Conservation (phyloP, 208 protist genomes). For the Leishmania major region DNA sequence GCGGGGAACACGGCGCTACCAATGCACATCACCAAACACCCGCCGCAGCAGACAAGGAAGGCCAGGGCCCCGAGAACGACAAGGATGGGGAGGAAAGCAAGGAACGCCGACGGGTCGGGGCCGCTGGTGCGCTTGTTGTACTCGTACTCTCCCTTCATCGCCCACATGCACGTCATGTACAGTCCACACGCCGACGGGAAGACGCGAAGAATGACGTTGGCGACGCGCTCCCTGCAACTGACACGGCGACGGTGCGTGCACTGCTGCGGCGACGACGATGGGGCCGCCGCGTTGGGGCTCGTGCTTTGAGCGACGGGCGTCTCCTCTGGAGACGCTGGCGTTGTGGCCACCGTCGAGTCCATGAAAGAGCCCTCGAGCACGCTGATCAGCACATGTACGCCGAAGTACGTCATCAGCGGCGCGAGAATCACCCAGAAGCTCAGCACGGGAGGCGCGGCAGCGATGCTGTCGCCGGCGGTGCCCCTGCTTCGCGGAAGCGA, state of each 20-base stretch:
- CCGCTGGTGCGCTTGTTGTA: constrained; percentile 32
- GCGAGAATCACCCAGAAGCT: constrained; percentile 67
- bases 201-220: constrained; percentile 14
- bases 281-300: background rate
- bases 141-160: constrained; percentile 49
- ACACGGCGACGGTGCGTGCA: background rate
- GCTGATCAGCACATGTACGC: constrained; percentile 7
- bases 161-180: constrained; percentile 63
- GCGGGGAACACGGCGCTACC: background rate
- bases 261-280: background rate
- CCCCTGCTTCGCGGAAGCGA: background rate
- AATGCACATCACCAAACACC: constrained; percentile 24
- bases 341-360: background rate
- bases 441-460: background rate
- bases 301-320: background rate
- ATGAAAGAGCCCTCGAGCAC: constrained; percentile 11
- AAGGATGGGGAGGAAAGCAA: constrained; percentile 50
- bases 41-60: constrained; percentile 31
- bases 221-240: constrained; percentile 17
- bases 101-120: constrained; percentile 42
- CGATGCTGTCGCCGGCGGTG: background rate
- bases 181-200: constrained; percentile 37
- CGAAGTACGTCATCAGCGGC: constrained; percentile 51
- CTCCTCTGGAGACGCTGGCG: background rate
- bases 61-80: constrained; percentile 25